Conservation (phyloP, 1,139 yeast genomes). For the Protomyces arabidopsidicola region DNA sequence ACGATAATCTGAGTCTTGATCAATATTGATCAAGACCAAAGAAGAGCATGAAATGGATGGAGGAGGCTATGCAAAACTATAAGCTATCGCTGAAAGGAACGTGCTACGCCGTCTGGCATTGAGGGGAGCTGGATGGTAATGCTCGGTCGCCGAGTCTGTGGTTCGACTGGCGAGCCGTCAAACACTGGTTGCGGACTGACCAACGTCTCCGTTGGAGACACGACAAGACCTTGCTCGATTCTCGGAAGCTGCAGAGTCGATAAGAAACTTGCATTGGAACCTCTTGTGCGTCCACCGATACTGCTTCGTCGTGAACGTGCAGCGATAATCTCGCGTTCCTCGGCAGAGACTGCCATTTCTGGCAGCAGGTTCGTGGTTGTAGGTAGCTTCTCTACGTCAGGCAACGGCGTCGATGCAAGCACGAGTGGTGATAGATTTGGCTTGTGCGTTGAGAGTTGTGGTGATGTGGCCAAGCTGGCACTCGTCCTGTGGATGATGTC, state of each 20-base stretch:
- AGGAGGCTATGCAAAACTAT: neutral
- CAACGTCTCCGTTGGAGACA: neutral
- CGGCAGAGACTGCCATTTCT: neutral
- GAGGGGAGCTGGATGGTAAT: neutral
- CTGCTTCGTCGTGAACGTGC: neutral
- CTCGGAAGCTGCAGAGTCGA: neutral
- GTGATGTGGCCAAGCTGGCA: neutral
- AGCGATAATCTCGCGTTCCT: neutral
- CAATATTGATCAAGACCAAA: neutral
- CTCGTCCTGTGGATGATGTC: neutral
- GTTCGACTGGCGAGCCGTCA: neutral
- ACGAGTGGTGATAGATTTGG: neutral
- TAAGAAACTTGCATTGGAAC: neutral
- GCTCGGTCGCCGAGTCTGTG: neutral
- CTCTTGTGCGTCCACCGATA: neutral
- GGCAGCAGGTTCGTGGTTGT: neutral
- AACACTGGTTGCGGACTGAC: neutral
- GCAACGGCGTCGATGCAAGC: neutral
- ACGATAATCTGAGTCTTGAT: neutral
- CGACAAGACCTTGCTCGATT: neutral
- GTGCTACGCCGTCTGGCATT: neutral
- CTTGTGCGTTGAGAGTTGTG: neutral
- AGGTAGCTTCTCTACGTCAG: neutral
- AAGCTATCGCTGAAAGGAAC: neutral
- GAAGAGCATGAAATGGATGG: neutral